These are phyloP conservation scores for Viola odorata DNA, from an alignment of 345 rosid species.

Conservation along the genomic window DNA sequence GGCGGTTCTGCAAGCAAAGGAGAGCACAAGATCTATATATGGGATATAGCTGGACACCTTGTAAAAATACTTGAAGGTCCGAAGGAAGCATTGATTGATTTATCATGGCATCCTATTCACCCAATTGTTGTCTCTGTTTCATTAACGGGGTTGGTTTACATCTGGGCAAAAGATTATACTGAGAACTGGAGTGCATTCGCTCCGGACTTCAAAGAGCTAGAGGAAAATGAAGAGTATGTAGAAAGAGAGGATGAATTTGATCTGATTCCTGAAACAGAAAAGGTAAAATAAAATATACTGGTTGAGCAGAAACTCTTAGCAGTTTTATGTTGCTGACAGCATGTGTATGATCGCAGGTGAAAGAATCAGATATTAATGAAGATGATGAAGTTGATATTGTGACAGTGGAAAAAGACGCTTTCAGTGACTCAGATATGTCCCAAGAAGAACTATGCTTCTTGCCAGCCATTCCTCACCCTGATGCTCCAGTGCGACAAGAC, in stretches of 20 bases:
- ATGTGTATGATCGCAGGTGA: slow-evolving; percentile 51
- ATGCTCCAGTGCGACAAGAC: slow-evolving; percentile 63
- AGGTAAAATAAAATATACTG: neutral
- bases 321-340: slow-evolving; percentile 13
- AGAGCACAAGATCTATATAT: slow-evolving; percentile 96
- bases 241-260: slow-evolving; percentile 98
- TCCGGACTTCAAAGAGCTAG: slow-evolving; percentile 98
- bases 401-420: slow-evolving; percentile 71
- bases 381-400: slow-evolving; percentile 94
- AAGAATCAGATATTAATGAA: slow-evolving; percentile 71
- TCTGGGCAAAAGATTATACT: slow-evolving; percentile 98
- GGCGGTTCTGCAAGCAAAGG: slow-evolving; percentile 99
- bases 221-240: slow-evolving; percentile 97
- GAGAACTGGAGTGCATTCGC: slow-evolving; percentile 99
- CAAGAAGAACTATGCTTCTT: slow-evolving; percentile 89
- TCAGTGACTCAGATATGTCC: slow-evolving; percentile 96
- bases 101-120: slow-evolving; percentile 99
- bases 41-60: slow-evolving; percentile 97
- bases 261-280: slow-evolving; percentile 82
- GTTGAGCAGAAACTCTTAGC: neutral
- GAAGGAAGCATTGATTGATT: slow-evolving; percentile 90
- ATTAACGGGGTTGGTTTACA: slow-evolving; percentile 81
- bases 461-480: slow-evolving; percentile 88
- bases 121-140: slow-evolving; percentile 92
- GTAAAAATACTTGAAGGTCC: slow-evolving; percentile 99